Percentiles rank a stretch among this genome's conserved stretches.
Conservation (phyloP, 306 rosid genomes). For the Senna siamea region DNA sequence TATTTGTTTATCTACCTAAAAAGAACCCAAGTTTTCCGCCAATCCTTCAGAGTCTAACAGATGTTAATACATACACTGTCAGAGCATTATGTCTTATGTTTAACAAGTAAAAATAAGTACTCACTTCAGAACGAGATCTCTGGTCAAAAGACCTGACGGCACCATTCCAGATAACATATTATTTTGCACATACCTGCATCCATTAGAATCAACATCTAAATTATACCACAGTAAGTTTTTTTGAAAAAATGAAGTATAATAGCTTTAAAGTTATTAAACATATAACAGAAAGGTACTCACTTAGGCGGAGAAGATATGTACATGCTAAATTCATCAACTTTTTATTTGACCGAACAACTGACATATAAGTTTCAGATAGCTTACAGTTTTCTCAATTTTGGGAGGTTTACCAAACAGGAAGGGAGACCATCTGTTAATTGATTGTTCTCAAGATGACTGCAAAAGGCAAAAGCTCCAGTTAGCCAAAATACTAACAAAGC, state of each 20-base stretch:
- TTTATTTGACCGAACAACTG: constrained; percentile 9
- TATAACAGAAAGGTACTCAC: neutral
- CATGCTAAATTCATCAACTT: constrained; percentile 3
- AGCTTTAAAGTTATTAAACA: constrained; percentile 6
- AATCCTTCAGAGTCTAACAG: neutral
- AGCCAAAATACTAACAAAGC: constrained; percentile 35
- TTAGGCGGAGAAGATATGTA: neutral
- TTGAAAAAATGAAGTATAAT: constrained; percentile 6
- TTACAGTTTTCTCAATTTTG: constrained; percentile 84
- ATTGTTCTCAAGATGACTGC: constrained; percentile 92
- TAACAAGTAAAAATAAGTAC: constrained; percentile 39
- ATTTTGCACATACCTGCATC: constrained; percentile 80
- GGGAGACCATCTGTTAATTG: constrained; percentile 77
- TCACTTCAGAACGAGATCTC: constrained; percentile 64
- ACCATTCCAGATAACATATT: constrained; percentile 78
- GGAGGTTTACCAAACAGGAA: constrained; percentile 65
- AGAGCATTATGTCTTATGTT: neutral
- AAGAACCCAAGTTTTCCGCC: neutral
- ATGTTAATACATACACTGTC: neutral
- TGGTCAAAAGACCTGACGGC: constrained; percentile 65
- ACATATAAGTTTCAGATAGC: constrained; percentile 42
- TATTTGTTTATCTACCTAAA: neutral
- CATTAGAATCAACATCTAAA: constrained; percentile 37
- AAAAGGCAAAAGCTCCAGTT: constrained; percentile 44
- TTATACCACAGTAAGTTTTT: neutral